These are phyloP conservation scores for Neostapfia colusana DNA, from an alignment of 176 grass and related monocot species.

Conservation along the genomic window DNA sequence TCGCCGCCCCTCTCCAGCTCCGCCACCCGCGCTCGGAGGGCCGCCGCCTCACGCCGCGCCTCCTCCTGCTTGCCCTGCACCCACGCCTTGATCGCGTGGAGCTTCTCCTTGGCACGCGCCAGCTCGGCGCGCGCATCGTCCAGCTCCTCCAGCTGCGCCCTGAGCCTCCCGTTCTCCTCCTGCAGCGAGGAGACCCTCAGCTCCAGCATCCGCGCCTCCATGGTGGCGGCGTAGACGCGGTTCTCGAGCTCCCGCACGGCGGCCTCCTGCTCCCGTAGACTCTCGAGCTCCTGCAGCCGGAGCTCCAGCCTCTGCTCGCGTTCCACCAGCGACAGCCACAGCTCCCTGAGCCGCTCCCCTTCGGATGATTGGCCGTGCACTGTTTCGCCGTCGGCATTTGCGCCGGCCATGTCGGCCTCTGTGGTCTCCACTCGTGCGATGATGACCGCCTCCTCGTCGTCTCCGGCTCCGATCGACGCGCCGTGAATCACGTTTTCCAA, in stretches of 20 bases:
- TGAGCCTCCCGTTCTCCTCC: slow-evolving; percentile 75
- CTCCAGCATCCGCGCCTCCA: slow-evolving; percentile 52
- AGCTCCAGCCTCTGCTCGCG: slow-evolving; percentile 62
- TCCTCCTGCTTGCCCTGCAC: slow-evolving; percentile 38
- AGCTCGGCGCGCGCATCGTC: slow-evolving; percentile 47
- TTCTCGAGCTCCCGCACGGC: slow-evolving; percentile 58
- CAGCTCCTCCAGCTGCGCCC: slow-evolving; percentile 49
- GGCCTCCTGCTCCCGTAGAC: slow-evolving; percentile 51
- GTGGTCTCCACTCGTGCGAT: slow-evolving; percentile 32
- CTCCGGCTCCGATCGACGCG: slow-evolving; percentile 44
- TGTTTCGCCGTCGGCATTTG: not conserved
- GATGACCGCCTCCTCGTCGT: slow-evolving; percentile 39
- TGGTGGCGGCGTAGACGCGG: slow-evolving; percentile 34
- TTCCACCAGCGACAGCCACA: slow-evolving; percentile 61
- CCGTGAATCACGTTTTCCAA: slow-evolving; percentile 39
- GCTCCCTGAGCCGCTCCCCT: slow-evolving; percentile 36
- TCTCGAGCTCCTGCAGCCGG: slow-evolving; percentile 61
- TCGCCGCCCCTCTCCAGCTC: slow-evolving; percentile 40
- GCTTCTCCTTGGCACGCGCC: slow-evolving; percentile 53
- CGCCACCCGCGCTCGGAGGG: slow-evolving; percentile 31
- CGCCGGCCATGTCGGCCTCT: not conserved
- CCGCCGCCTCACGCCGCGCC: slow-evolving; percentile 29
- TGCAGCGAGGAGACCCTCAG: slow-evolving; percentile 56
- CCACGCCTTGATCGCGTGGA: slow-evolving; percentile 41
- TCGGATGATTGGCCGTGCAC: slow-evolving; percentile 5